These are phyloP conservation scores for Boletus mariae DNA, from an alignment of 1,284 basidiomycete genomes.

Conservation along the genomic window DNA sequence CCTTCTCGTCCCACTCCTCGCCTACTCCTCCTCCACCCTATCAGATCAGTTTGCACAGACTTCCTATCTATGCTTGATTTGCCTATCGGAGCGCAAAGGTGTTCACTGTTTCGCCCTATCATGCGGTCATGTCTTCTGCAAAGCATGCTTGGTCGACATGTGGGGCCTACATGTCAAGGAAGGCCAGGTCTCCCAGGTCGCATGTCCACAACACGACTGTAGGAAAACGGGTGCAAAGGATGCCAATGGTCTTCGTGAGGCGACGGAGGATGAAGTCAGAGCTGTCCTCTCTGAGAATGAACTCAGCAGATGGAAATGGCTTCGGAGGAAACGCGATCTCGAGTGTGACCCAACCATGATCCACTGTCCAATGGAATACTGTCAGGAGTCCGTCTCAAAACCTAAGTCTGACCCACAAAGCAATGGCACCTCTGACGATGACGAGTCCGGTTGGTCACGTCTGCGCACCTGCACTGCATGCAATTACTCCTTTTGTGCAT, in stretches of 20 bases:
- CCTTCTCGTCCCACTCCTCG: constrained; percentile 45
- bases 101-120: constrained; percentile 58
- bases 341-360: constrained; percentile 75
- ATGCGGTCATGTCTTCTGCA: constrained; percentile 74
- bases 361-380: constrained; percentile 70
- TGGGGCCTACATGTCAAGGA: constrained; percentile 74
- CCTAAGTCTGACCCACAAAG: constrained; percentile 40
- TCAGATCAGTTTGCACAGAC: constrained; percentile 53
- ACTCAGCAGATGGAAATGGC: constrained; percentile 67
- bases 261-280: constrained; percentile 69
- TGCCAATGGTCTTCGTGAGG: constrained; percentile 37
- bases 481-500: constrained; percentile 67
- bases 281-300: constrained; percentile 60
- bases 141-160: constrained; percentile 65
- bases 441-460: constrained; percentile 61
- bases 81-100: constrained; percentile 67
- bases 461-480: constrained; percentile 67
- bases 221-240: constrained; percentile 50
- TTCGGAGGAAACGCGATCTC: constrained; percentile 61
- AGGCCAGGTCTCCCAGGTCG: constrained; percentile 65
- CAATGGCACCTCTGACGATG: constrained; percentile 33
- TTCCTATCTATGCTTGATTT: constrained; percentile 67
- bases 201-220: constrained; percentile 71
- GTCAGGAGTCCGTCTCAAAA: constrained; percentile 65
- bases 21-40: constrained; percentile 46